phyloP scores from a whole-genome alignment of 768 basidiomycete species.

The Podaxis carcinomalis region DNA sequence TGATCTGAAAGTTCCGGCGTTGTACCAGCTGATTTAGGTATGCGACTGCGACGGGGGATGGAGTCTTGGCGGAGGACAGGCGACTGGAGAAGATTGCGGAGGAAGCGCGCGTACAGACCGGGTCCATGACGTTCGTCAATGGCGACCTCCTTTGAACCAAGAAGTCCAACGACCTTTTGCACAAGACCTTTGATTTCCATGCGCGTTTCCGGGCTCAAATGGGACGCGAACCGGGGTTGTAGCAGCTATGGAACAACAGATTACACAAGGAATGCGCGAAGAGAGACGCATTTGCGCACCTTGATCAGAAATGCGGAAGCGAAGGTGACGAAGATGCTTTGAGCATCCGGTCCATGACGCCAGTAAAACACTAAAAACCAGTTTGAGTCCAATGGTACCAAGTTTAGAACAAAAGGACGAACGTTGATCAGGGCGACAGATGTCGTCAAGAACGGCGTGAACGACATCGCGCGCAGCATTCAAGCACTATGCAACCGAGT shows the following conservation, averaged over 20 bases:
- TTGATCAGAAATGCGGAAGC: slow-evolving; percentile 83
- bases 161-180: slow-evolving; percentile 60
- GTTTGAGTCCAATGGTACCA: neutral
- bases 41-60: slow-evolving; percentile 10
- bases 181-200: slow-evolving; percentile 60
- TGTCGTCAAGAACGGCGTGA: slow-evolving; percentile 51
- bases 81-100: slow-evolving; percentile 54
- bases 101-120: slow-evolving; percentile 75
- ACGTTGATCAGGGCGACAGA: slow-evolving; percentile 57
- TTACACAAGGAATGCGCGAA: neutral
- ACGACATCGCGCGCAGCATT: slow-evolving; percentile 65
- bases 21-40: slow-evolving; percentile 9
- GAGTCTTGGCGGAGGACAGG: slow-evolving; percentile 12
- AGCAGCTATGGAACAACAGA: slow-evolving; percentile 46
- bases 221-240: slow-evolving; percentile 66
- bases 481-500: slow-evolving; percentile 44
- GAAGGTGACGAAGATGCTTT: slow-evolving; percentile 76
- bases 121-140: slow-evolving; percentile 82
- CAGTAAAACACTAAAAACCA: slow-evolving; percentile 36
- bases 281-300: slow-evolving; percentile 31
- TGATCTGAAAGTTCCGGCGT: slow-evolving; percentile 8
- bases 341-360: slow-evolving; percentile 74
- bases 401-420: slow-evolving; percentile 17
- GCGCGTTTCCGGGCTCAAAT: slow-evolving; percentile 56
- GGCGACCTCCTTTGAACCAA: slow-evolving; percentile 66